A percentile compares a stretch with the other conserved stretches of the same genome.
These are phyloP conservation scores for Fusarium sp. DNA, from an alignment of 2,329 filamentous ascomycete genomes.

Conservation along the genomic window DNA sequence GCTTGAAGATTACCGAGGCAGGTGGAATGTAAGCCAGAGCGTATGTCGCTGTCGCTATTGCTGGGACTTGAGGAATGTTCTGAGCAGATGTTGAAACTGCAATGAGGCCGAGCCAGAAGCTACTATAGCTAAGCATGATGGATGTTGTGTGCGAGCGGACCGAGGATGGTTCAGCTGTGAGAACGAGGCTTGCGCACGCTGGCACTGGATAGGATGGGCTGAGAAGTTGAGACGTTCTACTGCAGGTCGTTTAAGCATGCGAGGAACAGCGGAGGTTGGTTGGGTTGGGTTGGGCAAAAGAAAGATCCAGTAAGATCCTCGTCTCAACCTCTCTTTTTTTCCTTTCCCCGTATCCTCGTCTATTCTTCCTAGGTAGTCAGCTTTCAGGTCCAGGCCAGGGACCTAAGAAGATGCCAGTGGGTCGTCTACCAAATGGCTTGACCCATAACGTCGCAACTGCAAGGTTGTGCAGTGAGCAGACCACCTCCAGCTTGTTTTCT, in stretches of 20 bases:
- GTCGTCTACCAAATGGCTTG: slow-evolving; percentile 14
- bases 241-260: slow-evolving; percentile 28
- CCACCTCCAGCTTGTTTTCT: slow-evolving; percentile 20
- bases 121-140: slow-evolving; percentile 37
- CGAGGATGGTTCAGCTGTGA: slow-evolving; percentile 3
- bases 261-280: neutral
- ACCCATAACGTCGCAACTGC: slow-evolving; percentile 26
- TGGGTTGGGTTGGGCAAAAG: slow-evolving; percentile 7
- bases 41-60: slow-evolving; percentile 28
- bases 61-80: slow-evolving; percentile 30
- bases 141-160: slow-evolving; percentile 1
- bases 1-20: slow-evolving; percentile 38
- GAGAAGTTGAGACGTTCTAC: slow-evolving; percentile 15
- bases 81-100: slow-evolving; percentile 34
- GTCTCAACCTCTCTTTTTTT: slow-evolving; percentile 12
- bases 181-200: slow-evolving; percentile 2
- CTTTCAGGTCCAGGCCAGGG: slow-evolving; percentile 18
- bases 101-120: slow-evolving; percentile 39
- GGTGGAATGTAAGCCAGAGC: slow-evolving; percentile 30
- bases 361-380: slow-evolving; percentile 23
- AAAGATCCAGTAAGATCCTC: slow-evolving; percentile 3
- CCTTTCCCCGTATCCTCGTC: neutral
- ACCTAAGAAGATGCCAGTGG: slow-evolving; percentile 36
- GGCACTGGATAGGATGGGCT: slow-evolving; percentile 1
- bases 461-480: slow-evolving; percentile 31